These are phyloP conservation scores for Monascus ruber DNA, from an alignment of 2,329 filamentous ascomycete species.

Conservation along the genomic window DNA sequence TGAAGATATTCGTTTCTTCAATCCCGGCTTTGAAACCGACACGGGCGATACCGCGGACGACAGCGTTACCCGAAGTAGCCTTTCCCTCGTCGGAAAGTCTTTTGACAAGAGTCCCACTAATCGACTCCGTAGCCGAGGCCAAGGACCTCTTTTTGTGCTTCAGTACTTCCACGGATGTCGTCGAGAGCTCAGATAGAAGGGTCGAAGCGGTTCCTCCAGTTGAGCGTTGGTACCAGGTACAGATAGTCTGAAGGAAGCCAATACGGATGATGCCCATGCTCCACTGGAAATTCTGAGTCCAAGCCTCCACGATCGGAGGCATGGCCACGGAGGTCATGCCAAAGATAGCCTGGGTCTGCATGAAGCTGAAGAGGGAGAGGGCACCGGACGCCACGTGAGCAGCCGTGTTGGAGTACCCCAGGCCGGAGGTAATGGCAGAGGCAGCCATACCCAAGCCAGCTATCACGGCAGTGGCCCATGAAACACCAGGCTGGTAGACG, in stretches of 20 bases:
- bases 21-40: conserved; percentile 78
- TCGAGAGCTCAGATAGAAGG: conserved; percentile 61
- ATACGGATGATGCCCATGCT: conserved; percentile 90
- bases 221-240: conserved; percentile 90
- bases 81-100: conserved; percentile 43
- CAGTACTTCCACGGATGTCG: conserved; percentile 72
- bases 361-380: conserved; percentile 86
- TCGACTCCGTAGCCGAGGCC: conserved; percentile 20
- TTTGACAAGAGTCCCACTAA: conserved; percentile 37
- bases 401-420: conserved; percentile 87
- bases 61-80: conserved; percentile 24
- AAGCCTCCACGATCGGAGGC: conserved; percentile 78
- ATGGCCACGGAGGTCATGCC: conserved; percentile 71
- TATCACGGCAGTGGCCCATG: conserved; percentile 81
- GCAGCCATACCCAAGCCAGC: conserved; percentile 72
- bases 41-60: conserved; percentile 73
- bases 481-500: conserved; percentile 76
- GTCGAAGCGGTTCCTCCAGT: conserved; percentile 78
- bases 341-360: conserved; percentile 86
- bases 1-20: conserved; percentile 83
- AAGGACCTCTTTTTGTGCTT: conserved; percentile 44
- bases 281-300: conserved; percentile 98
- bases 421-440: conserved; percentile 77
- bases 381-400: conserved; percentile 91
- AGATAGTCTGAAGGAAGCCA: conserved; percentile 75